Evolutionary conservation across 805 yeast genomes (phyloP).

Genomic region (Helenozyma rhizophorensis): DNA sequence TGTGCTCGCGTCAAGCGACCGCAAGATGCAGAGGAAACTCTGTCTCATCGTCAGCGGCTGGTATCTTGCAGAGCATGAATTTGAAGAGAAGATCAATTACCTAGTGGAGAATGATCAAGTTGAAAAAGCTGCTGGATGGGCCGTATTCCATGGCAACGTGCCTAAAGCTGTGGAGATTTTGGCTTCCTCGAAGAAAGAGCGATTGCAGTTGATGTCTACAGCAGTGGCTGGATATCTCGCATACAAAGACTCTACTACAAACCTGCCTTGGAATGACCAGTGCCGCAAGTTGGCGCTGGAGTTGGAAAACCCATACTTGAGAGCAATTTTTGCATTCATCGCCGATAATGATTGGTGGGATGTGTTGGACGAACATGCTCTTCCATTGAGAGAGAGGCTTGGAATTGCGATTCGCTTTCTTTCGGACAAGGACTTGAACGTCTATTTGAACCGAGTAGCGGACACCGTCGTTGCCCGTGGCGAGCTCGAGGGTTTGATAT

Average conservation of each 20-base stretch:
- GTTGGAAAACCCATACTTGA: constrained; percentile 78
- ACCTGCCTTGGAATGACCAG: constrained; percentile 89
- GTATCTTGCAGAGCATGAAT: constrained; percentile 73
- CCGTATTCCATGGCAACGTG: constrained; percentile 89
- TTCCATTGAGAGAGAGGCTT: constrained; percentile 81
- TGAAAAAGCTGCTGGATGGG: constrained; percentile 97
- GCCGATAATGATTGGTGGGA: constrained; percentile 97
- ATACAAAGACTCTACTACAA: constrained; percentile 51
- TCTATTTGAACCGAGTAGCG: constrained; percentile 66
- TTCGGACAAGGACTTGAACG: constrained; percentile 71
- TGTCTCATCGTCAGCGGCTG: constrained; percentile 87
- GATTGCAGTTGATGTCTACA: constrained; percentile 76
- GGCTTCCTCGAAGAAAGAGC: constrained; percentile 65
- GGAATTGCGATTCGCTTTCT: constrained; percentile 88
- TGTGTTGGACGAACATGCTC: constrained; percentile 81
- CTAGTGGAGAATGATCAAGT: constrained; percentile 56
- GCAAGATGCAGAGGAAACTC: constrained; percentile 64
- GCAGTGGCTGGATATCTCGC: constrained; percentile 78
- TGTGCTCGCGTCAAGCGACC: constrained; percentile 42
- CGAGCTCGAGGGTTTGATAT: constrained; percentile 82
- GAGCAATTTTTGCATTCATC: constrained; percentile 90
- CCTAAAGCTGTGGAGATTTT: constrained; percentile 75
- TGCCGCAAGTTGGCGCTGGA: constrained; percentile 87
- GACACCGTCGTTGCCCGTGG: constrained; percentile 71
- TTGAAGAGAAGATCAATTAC: constrained; percentile 60